Percentiles rank a stretch among this genome's conserved stretches.
Conservation (phyloP, 805 yeast species). For the Wickerhamiella hasegawae region DNA sequence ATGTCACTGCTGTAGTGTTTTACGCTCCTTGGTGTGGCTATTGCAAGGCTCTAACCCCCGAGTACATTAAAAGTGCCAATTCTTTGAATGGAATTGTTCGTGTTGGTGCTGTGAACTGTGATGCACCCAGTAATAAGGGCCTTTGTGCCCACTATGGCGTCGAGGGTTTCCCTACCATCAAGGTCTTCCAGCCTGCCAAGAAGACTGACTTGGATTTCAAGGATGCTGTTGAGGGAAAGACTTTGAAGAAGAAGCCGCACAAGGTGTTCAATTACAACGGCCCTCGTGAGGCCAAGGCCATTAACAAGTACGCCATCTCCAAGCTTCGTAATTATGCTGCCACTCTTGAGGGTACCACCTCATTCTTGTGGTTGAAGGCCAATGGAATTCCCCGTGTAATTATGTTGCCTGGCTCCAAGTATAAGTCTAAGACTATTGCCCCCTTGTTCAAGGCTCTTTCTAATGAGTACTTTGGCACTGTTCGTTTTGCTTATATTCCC, state of each 20-base stretch:
- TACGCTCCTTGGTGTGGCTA: slow-evolving; percentile 99
- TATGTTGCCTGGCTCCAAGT: slow-evolving; percentile 16
- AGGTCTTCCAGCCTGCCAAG: slow-evolving; percentile 75
- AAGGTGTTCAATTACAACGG: slow-evolving; percentile 19
- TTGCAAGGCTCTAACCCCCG: slow-evolving; percentile 65
- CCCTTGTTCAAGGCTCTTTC: slow-evolving; percentile 20
- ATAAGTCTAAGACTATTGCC: slow-evolving; percentile 16
- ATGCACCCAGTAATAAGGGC: slow-evolving; percentile 44
- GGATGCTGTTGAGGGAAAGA: slow-evolving; percentile 15
- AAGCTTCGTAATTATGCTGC: slow-evolving; percentile 19
- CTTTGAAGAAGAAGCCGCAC: slow-evolving; percentile 13
- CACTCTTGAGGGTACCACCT: slow-evolving; percentile 10
- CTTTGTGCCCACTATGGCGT: slow-evolving; percentile 54
- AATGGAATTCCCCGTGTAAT: slow-evolving; percentile 15
- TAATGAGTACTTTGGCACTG: slow-evolving; percentile 17
- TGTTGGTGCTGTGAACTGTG: slow-evolving; percentile 81
- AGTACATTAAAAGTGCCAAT: slow-evolving; percentile 47
- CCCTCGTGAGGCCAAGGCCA: slow-evolving; percentile 16
- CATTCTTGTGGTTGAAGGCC: slow-evolving; percentile 15
- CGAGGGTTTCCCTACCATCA: slow-evolving; percentile 69
- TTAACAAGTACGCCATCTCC: slow-evolving; percentile 16
- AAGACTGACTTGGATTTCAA: slow-evolving; percentile 17
- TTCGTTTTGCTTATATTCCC: slow-evolving; percentile 18
- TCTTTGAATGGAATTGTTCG: slow-evolving; percentile 29
- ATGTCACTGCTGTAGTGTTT: slow-evolving; percentile 74